phyloP scores from a whole-genome alignment of 495 filamentous ascomycete genomes.

The Podospora fimiseda region DNA sequence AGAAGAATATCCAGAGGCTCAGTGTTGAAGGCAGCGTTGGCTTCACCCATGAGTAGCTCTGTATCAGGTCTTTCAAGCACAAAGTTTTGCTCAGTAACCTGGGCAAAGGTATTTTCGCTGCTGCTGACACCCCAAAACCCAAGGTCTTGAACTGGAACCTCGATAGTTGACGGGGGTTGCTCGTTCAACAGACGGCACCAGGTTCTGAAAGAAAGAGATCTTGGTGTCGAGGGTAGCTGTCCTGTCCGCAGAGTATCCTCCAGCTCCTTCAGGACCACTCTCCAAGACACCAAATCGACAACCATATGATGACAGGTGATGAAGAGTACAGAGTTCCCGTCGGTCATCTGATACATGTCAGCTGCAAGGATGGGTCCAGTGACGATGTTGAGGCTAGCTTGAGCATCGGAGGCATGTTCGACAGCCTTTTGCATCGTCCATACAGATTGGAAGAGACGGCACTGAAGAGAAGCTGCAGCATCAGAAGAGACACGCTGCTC shows the following conservation, averaged over 20 bases:
- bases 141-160: slow-evolving; percentile 6
- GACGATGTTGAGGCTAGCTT: slow-evolving; percentile 28
- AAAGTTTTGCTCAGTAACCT: slow-evolving; percentile 11
- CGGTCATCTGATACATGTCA: slow-evolving; percentile 3
- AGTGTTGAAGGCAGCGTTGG: slow-evolving; percentile 20
- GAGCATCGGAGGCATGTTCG: slow-evolving; percentile 14
- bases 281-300: slow-evolving; percentile 56
- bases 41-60: slow-evolving; percentile 10
- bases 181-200: slow-evolving; percentile 34
- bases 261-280: slow-evolving; percentile 49
- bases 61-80: slow-evolving; percentile 16
- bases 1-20: slow-evolving; percentile 25
- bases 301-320: slow-evolving; percentile 52
- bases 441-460: not conserved
- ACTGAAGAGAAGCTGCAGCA: not conserved
- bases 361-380: slow-evolving; percentile 29
- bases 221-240: not conserved
- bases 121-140: slow-evolving; percentile 21
- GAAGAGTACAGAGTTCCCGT: slow-evolving; percentile 26
- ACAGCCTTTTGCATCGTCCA: slow-evolving; percentile 8
- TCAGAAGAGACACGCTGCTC: not conserved
- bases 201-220: slow-evolving; percentile 43
- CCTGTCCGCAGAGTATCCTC: slow-evolving; percentile 39
- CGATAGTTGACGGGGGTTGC: slow-evolving; percentile 1
- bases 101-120: slow-evolving; percentile 16